A percentile compares a stretch with the other conserved stretches of the same genome.
These are phyloP conservation scores for Psilocybe cubensis DNA, from an alignment of 768 basidiomycete species.

Conservation along the genomic window DNA sequence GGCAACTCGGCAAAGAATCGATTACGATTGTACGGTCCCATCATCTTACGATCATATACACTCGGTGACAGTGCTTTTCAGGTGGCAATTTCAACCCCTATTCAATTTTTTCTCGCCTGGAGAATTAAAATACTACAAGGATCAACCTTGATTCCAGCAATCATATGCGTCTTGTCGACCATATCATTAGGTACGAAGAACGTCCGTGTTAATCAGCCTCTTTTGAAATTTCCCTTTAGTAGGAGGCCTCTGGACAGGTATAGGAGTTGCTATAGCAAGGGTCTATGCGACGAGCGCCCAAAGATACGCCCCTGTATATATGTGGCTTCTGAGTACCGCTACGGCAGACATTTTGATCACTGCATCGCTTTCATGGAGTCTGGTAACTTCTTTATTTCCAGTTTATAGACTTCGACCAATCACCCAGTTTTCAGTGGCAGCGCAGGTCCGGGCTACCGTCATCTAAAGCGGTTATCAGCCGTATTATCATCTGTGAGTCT, in stretches of 20 bases:
- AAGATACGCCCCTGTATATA: not conserved
- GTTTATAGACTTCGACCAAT: not conserved
- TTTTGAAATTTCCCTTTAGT: not conserved
- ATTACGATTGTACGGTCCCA: conserved; percentile 3
- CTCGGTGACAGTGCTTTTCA: too few species aligned
- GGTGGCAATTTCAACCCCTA: conserved; percentile 2
- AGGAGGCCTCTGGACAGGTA: conserved; percentile 1
- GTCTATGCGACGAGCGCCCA: not conserved
- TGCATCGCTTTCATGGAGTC: not conserved
- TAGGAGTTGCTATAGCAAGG: not conserved
- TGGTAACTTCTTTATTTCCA: not conserved
- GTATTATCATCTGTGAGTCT: not conserved
- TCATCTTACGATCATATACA: not conserved
- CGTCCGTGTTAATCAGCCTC: not conserved
- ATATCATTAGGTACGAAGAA: not conserved
- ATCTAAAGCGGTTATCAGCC: not conserved
- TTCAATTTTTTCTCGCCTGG: conserved; percentile 2
- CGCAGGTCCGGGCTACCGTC: not conserved
- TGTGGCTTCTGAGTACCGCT: not conserved
- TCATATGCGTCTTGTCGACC: not conserved
- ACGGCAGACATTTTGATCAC: not conserved
- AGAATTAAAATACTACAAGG: not conserved
- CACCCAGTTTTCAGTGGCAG: not conserved
- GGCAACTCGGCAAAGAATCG: not conserved
- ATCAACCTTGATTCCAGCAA: not conserved